Evolutionary conservation across 192 early-diverging fungal species (phyloP).

Genomic region (Chytriomyces hyalinus): DNA sequence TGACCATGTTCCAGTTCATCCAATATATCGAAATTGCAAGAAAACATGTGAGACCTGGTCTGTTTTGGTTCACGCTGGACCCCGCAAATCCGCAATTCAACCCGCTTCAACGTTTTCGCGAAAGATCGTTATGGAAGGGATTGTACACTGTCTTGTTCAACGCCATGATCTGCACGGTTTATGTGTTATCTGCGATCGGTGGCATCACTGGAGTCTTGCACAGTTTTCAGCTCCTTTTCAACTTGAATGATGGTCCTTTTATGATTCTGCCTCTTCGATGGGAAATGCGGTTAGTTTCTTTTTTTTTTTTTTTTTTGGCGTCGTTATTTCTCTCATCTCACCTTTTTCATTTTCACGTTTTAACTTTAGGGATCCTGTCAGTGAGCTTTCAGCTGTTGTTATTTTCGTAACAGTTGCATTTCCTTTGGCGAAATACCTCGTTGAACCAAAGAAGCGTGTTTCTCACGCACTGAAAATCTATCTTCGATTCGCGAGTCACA

Average conservation of each 20-base stretch:
- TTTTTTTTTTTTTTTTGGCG: slow-evolving; percentile 5
- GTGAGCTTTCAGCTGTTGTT: background rate
- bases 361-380: background rate
- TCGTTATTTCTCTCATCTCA: background rate
- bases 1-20: background rate
- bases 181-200: background rate
- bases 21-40: background rate
- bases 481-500: background rate
- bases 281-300: background rate
- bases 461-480: background rate
- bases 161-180: background rate
- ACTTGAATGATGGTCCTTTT: background rate
- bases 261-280: background rate
- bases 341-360: background rate
- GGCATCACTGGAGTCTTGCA: background rate
- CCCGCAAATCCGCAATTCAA: slow-evolving; percentile 2
- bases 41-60: background rate
- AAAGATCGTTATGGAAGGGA: background rate
- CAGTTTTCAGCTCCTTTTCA: background rate
- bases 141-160: background rate
- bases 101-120: background rate
- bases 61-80: background rate
- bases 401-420: background rate
- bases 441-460: background rate
- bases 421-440: background rate